Base-by-base conservation (phyloP, 495 filamentous ascomycete species). In the Beverwykella pulmonaria region DNA sequence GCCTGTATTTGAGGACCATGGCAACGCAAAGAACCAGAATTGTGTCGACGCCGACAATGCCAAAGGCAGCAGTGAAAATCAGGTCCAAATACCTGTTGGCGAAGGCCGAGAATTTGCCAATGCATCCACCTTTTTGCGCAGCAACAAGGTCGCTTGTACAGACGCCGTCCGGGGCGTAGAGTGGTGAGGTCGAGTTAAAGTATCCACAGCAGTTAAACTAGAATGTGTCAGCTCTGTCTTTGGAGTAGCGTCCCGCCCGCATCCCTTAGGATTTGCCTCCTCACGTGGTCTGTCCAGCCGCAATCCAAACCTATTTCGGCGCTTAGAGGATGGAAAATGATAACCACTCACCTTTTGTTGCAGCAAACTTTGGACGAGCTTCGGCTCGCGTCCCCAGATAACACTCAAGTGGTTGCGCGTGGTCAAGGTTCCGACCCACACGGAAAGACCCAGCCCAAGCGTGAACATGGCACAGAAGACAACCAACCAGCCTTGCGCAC, bases 171-270 rank as follows among this genome's bases (percentile, higher is more conserved):
- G 77, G 81, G 29, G 86, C 76, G 77, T 89, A 91, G 44, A 81
- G 81, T 22, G 86, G 87, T 8, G 83, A 82, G 22, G 86, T 85
- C 72, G 78, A 82, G 77, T 90, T 90, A 59, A 82, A 71, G 77
- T 89, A 92, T 39, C 89, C 89, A 68, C 89, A 92, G 84, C 89
- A 92, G 59, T 81, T 76, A 75, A 91, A 90, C 86, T 90, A 69
- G 23, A 22, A 17, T 12, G 2, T 6, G 63, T 67, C 63, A 67
- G 63, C 57, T 36, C 34, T 22, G 30, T 61, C 17, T 61, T 44
- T 1, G 41, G 54, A 27, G n/a, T 63, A 63, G 59, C 53, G 52
- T 27, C 59, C 27, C 49, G n/a, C 6, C 32, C 32, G 32, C 32
- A 34, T 34, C 59, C 36, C 14, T 17, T 17, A 23, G 27, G 17